Base-by-base conservation (phyloP, 768 basidiomycete genomes). In the Phlebiopsis flavidoalba region DNA sequence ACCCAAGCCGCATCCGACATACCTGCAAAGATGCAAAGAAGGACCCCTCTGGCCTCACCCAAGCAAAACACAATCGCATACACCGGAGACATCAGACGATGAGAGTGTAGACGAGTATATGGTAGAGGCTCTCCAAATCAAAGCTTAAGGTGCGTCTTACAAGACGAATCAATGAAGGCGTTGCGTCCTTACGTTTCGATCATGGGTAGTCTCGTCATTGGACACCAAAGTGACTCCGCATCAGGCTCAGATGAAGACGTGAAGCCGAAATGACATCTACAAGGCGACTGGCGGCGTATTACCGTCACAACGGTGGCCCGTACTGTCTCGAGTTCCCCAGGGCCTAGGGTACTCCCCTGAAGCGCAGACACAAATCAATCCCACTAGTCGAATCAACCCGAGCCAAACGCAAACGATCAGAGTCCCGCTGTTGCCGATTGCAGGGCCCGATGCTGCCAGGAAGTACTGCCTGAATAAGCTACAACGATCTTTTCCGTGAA, bases 391-490 rank as follows among this genome's bases (percentile, higher is more conserved):
- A 72, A 76, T 46, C 71, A 77, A 10, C 77, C 77, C 7, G 66
- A 79, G 17, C 69, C 79, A 86, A 85, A 69, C 77, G 80, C 60
- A 81, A 77, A 67, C 71, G 75, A 21, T 77, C 78, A 33, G 73
- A 77, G 33, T 47, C 60, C n/a, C 12, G 46, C 33, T 17, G 71
- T 71, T 43, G 74, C 75, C 12, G n/a, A 31, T 73, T 21, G 66
- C 68, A n/a, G 73, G 77, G 0, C 87, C 87, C n/a, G 91, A 94
- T 66, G 84, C 89, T 8, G 80, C 83, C 0, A 80, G 92, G 63
- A 91, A 86, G 69, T 93, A 92, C 65, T 94, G 92, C 71, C 76
- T 90, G 53, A 80, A 81, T 14, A 92, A 92, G 72, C 73, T 93
- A 65, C 82, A 85, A n/a, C 66, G 87, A 89, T 52, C 74, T 92